phyloP scores from a whole-genome alignment of 2,329 filamentous ascomycete species.

The Tolypocladium album region DNA sequence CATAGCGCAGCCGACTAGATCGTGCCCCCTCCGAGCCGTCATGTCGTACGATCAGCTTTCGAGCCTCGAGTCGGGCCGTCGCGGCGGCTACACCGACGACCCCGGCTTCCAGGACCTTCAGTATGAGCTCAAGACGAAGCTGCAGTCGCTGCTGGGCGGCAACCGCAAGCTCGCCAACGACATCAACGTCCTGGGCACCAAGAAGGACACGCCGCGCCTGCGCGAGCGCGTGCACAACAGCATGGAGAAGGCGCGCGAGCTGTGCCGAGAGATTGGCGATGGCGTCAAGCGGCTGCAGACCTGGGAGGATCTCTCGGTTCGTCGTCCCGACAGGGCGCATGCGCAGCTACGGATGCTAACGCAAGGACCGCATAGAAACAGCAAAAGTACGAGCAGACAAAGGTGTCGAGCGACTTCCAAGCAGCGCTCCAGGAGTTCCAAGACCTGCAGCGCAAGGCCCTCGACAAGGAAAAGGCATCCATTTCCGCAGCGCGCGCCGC shows the following conservation, averaged over 20 bases:
- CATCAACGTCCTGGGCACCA: constrained; percentile 76
- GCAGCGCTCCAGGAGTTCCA: constrained; percentile 86
- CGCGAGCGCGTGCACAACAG: constrained; percentile 83
- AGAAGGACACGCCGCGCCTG: constrained; percentile 81
- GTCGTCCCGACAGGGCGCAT: constrained; percentile 12
- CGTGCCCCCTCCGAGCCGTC: constrained; percentile 1
- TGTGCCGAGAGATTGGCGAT: constrained; percentile 87
- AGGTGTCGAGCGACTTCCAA: constrained; percentile 88
- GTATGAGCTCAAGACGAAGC: constrained; percentile 71
- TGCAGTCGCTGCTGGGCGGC: constrained; percentile 82
- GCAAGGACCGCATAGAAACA: constrained; percentile 50
- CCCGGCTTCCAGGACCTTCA: constrained; percentile 83
- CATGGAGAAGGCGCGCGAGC: constrained; percentile 73
- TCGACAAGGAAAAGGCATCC: constrained; percentile 87
- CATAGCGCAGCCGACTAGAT: neutral
- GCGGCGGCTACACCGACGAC: constrained; percentile 79
- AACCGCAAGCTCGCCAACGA: constrained; percentile 78
- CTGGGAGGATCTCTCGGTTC: constrained; percentile 74
- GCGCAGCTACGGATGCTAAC: neutral
- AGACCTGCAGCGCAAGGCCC: constrained; percentile 73
- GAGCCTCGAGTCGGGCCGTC: constrained; percentile 63
- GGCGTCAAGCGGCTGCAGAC: constrained; percentile 85
- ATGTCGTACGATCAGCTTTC: constrained; percentile 93
- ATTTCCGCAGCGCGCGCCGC: constrained; percentile 74
- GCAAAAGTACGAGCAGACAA: constrained; percentile 94